phyloP scores from a whole-genome alignment of 352 stramenopile species.

The Pythium biforme region DNA sequence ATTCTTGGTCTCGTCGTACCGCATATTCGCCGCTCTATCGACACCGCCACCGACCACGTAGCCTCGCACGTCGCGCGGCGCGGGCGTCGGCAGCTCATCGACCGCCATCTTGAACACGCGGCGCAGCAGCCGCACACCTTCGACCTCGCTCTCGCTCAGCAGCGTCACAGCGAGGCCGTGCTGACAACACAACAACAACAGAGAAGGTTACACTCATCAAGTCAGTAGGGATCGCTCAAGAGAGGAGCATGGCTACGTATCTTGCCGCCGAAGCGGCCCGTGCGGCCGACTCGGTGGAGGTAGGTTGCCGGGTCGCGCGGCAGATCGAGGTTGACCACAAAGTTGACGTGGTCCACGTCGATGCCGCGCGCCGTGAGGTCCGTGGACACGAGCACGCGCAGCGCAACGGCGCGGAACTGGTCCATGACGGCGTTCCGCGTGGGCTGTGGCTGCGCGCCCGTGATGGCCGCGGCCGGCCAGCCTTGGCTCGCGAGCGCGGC shows the following conservation, averaged over 20 bases:
- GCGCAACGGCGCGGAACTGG: slow-evolving; percentile 43
- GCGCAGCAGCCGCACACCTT: slow-evolving; percentile 52
- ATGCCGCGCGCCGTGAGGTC: slow-evolving; percentile 77
- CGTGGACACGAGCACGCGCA: slow-evolving; percentile 73
- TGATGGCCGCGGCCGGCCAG: slow-evolving; percentile 69
- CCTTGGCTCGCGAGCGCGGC: slow-evolving; percentile 44
- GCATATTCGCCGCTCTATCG: neutral
- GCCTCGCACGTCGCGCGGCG: slow-evolving; percentile 44
- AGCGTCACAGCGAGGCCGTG: slow-evolving; percentile 72
- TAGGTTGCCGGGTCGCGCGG: slow-evolving; percentile 74
- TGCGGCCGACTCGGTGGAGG: slow-evolving; percentile 72
- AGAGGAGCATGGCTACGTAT: slow-evolving; percentile 29
- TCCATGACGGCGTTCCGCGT: slow-evolving; percentile 66
- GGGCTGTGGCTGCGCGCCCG: slow-evolving; percentile 56
- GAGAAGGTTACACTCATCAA: neutral
- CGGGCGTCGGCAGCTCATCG: slow-evolving; percentile 40
- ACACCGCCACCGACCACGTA: too few relatives aligned
- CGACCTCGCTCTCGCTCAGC: slow-evolving; percentile 44
- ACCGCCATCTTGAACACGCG: slow-evolving; percentile 74
- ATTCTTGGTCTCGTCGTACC: too few relatives aligned
- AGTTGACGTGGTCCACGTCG: slow-evolving; percentile 75
- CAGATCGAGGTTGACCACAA: slow-evolving; percentile 79
- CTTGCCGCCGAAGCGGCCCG: slow-evolving; percentile 70
- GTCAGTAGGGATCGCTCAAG: neutral
- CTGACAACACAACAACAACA: neutral